phyloP scores from a whole-genome alignment of 352 stramenopile species.

The Phytophthora europaea region DNA sequence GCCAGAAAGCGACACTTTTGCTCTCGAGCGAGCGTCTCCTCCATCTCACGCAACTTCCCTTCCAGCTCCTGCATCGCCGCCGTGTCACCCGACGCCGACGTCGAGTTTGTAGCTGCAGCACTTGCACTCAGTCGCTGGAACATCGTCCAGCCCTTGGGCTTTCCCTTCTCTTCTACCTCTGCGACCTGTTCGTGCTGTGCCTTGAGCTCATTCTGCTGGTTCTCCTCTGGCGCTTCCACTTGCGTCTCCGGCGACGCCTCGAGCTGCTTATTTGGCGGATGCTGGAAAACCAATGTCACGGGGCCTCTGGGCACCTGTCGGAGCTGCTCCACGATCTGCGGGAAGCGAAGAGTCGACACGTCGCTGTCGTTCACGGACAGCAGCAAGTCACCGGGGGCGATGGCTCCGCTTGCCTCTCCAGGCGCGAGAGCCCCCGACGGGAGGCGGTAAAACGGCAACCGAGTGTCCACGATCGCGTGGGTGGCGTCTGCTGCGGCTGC shows the following conservation, averaged over 20 bases:
- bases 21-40: conserved; percentile 62
- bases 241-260: conserved; percentile 14
- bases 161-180: conserved; percentile 16
- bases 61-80: conserved; percentile 43
- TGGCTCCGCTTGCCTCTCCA: conserved; percentile 65
- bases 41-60: conserved; percentile 37
- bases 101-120: conserved; percentile 19
- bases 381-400: conserved; percentile 60
- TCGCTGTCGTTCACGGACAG: conserved; percentile 53
- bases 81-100: conserved; percentile 1
- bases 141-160: conserved; percentile 49
- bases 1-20: conserved; percentile 79
- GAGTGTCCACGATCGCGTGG: conserved; percentile 62
- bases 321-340: conserved; percentile 70
- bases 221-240: conserved; percentile 20
- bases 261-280: conserved; percentile 8
- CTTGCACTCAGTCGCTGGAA: conserved; percentile 49
- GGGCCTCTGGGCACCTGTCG: conserved; percentile 48
- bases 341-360: conserved; percentile 47
- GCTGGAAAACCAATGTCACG: conserved; percentile 62
- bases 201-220: conserved; percentile 10
- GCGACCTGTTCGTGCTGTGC: conserved; percentile 16
- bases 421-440: conserved; percentile 59
- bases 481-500: conserved; percentile 26
- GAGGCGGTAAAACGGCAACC: conserved; percentile 75